Evolutionary conservation across 805 yeast genomes (phyloP), one percentile per base, ranked within the genome.

Genomic region (Zygosaccharomyces pseudorouxii): DNA sequence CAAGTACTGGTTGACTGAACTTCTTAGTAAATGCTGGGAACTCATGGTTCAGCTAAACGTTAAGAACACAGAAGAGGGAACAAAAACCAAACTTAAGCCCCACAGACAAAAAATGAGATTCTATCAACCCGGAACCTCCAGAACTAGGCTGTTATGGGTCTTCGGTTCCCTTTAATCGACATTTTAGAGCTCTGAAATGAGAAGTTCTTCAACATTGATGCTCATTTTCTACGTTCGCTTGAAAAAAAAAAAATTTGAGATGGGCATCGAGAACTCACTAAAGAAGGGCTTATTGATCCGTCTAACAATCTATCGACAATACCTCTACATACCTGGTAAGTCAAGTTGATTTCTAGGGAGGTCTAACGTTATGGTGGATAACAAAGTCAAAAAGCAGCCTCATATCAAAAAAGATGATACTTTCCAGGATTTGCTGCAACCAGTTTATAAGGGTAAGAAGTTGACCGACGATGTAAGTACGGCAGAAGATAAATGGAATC

Each of bases 401-500:
- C 50, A 51, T 36, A 35, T 43, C 22, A 51, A 51, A 28, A 58
- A 68, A 7, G 86, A 81, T 57, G 87, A 81, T 45, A 72, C 84
- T 3, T 87, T 89, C 66, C 80, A 78, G 60, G 93, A 88, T 42
- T 75, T 92, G 29, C 70, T 93, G 48, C 76, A 87, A 62, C 92
- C 95, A 9, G 76, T 78, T 14, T 93, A 87, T 69, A 84, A 82
- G 63, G 99, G 99, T 12, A 92, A 89, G 67, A 75, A 77, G 46
- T 68, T 93, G 51, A 80, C 95, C 1, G 99, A 93, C 70, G 86
- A 86, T 55, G 84, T 93, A 63, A 81, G 81, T 57, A 89, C 97
- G 0, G 93, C 95, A 9, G 88, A 88, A 58, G 99, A 93, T 69
- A 93, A 93, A 67, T 93, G 99, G 99, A 86, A 93, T 58, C 74